Base-by-base conservation (phyloP, 2,329 filamentous ascomycete species). In the Fusarium bulbicola region DNA sequence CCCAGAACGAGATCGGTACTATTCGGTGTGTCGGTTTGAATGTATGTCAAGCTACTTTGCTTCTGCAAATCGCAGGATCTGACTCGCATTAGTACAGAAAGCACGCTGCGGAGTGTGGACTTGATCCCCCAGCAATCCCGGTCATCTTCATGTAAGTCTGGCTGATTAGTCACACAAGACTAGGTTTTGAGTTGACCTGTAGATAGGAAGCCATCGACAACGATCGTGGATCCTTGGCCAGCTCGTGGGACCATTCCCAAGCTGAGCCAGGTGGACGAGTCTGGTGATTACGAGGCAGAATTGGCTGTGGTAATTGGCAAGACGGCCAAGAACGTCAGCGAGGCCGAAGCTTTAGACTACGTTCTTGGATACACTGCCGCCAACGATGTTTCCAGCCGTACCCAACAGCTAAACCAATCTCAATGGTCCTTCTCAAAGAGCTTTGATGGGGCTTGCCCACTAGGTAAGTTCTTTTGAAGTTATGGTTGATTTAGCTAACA, bases 361-460 rank as follows among this genome's bases (percentile, higher is more conserved):
- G 84, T 92, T 9, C 85, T 92, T 5, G 90, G 90, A 34, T 92
- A 92, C 78, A 90, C 89, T 1, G 85, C 86, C 28, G 85, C 86
- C 75, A 92, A 92, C 80, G 90, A 92, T 76, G 86, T 92, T 12
- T 91, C 89, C 9, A 77, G 76, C 26, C 75, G 76, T n/a, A 76
- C 72, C 21, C 74, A 75, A 16, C 76, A 78, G 52, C 59, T 78
- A 12, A 77, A 75, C 63, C 75, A 77, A 59, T 77, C 75, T 40
- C 76, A 78, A 12, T 78, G 76, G 76, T 76, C 74, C 65, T 90
- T 86, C 77, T 89, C 87, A 30, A 90, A 90, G 80, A 87, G 88
- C 3, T 89, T 90, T 61, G 89, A 90, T 71, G 85, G 85, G 34
- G 83, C 85, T 6, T 89, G 87, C 63, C 89, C 89, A 1, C 79